Conservation (phyloP, 768 basidiomycete genomes). For the Rhodocollybia butyracea region DNA sequence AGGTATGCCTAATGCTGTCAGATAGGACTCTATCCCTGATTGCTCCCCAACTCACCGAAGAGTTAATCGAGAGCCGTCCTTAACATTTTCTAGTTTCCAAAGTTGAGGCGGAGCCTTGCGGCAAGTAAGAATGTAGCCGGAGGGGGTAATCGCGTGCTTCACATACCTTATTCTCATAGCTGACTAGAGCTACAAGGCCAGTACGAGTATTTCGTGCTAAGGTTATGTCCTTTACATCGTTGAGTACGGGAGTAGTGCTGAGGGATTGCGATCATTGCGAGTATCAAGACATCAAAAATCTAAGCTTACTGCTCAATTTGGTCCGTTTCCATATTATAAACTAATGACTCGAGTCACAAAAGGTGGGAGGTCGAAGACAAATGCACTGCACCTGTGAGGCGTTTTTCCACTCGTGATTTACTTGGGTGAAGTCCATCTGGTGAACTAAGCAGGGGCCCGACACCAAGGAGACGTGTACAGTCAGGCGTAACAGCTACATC, state of each 20-base stretch:
- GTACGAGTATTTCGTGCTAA: slow-evolving; percentile 45
- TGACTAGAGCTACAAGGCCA: slow-evolving; percentile 62
- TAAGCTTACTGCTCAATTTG: slow-evolving; percentile 60
- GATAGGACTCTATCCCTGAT: neutral
- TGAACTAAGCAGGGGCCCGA: slow-evolving; percentile 65
- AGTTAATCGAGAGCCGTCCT: slow-evolving; percentile 23
- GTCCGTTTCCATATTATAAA: slow-evolving; percentile 64
- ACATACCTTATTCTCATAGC: slow-evolving; percentile 70
- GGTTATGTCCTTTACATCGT: slow-evolving; percentile 71
- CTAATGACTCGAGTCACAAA: slow-evolving; percentile 27
- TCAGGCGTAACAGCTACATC: slow-evolving; percentile 73
- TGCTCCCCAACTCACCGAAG: neutral
- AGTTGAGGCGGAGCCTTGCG: slow-evolving; percentile 49
- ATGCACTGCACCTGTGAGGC: slow-evolving; percentile 58
- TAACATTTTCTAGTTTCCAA: slow-evolving; percentile 48
- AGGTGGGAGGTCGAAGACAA: neutral
- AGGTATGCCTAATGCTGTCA: slow-evolving; percentile 49
- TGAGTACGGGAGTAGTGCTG: slow-evolving; percentile 70
- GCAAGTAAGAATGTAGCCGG: neutral
- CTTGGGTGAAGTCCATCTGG: slow-evolving; percentile 62
- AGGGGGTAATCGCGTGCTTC: neutral
- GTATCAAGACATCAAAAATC: slow-evolving; percentile 1
- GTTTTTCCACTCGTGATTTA: slow-evolving; percentile 68
- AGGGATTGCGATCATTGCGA: slow-evolving; percentile 7
- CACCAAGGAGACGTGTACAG: slow-evolving; percentile 57